Base-by-base conservation (phyloP, 495 filamentous ascomycete genomes). In the Amniculicola lignicola region DNA sequence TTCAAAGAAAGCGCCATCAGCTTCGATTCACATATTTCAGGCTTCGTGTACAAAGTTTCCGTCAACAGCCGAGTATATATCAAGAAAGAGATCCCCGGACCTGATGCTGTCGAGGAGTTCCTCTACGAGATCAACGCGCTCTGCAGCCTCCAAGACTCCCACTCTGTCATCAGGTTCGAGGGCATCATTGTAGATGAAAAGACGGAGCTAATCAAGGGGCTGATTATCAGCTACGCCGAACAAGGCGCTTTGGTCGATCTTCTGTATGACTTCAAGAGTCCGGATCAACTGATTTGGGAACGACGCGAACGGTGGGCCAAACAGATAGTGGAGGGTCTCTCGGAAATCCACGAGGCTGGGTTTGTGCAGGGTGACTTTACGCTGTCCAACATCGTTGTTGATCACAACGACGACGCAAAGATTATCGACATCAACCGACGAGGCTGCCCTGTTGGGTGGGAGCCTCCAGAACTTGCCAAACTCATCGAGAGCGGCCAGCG, bases 291-390 rank as follows among this genome's bases (percentile, higher is more conserved):
- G 18, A 73, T 84, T 1, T 96, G 91, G 88, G 64, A 74, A 9
- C 74, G 81, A 24, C 86, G 92, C 19, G 90, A 94, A 71, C 85
- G 82, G 51, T 98, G 93, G 93, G 93, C 94, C 3, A 81, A 81
- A 57, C 90, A 97, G 68, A 96, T 97, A 57, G 86, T 98, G 22
- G 82, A 84, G 24, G 93, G 93, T 11, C 76, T 98, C 4, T 83
- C 87, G 11, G 90, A 96, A 61, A 92, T 98, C 28, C 93, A 98
- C 57, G 94, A 96, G 64, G 85, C 89, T 18, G 94, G 93, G 28
- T 98, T 96, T 67, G 93, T 98, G 22, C 93, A 98, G 64, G 93
- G 93, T 11, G 93, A 98, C 61, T 96, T 98, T 57, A 98, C 93
- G 0, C 75, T 98, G 9, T 95, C 92, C 2, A 98, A 98, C 65